phyloP scores from a whole-genome alignment of 306 rosid species.

The Calophaca sinica region DNA sequence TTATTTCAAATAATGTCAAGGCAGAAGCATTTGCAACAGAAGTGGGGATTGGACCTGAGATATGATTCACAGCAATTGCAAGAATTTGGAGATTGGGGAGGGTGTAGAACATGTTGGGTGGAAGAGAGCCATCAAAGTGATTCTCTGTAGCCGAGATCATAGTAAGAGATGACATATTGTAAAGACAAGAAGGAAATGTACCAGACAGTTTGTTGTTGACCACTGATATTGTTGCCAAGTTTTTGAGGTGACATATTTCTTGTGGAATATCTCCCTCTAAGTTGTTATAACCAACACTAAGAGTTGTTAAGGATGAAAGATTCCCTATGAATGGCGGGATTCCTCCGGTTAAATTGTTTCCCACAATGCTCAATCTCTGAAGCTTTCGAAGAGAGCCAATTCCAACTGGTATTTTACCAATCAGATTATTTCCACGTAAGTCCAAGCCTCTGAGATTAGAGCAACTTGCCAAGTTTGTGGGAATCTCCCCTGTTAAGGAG shows the following conservation, averaged over 20 bases:
- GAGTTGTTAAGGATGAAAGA: neutral
- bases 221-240: neutral
- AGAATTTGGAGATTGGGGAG: no score
- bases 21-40: conserved; percentile 39
- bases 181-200: no score
- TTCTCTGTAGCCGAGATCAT: no score
- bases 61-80: no score
- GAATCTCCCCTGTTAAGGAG: conserved; percentile 19
- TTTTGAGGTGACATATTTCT: neutral
- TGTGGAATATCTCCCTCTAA: neutral
- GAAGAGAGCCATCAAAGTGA: no score
- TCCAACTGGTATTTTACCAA: neutral
- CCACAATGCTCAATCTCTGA: neutral
- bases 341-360: neutral
- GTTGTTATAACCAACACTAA: neutral
- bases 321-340: neutral
- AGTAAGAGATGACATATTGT: no score
- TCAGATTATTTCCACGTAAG: neutral
- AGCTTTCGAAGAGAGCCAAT: neutral
- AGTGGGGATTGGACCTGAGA: no score
- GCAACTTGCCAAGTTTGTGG: neutral
- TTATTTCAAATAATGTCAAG: neutral
- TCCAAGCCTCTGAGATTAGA: neutral
- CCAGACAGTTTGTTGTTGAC: no score
- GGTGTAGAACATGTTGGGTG: no score